Conservation (phyloP, 768 basidiomycete genomes). For the Panellus pusillus region DNA sequence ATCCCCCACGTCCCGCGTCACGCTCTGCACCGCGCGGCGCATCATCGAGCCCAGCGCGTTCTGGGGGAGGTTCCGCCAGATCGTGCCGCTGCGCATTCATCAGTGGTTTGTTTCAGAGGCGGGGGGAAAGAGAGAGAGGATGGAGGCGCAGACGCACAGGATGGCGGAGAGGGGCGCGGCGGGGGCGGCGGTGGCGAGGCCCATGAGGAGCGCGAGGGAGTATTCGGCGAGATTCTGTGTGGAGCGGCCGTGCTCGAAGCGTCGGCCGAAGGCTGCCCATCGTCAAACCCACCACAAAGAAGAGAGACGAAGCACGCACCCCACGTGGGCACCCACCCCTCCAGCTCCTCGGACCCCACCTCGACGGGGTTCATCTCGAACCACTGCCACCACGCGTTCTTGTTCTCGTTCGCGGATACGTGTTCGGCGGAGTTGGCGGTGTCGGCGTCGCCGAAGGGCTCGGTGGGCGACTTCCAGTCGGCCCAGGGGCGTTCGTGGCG, state of each 20-base stretch:
- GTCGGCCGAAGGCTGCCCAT: background rate
- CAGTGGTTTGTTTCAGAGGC: too few relatives aligned
- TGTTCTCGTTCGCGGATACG: background rate
- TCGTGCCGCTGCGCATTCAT: background rate
- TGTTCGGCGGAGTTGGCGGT: background rate
- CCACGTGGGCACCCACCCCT: conserved; percentile 6
- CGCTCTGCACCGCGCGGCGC: background rate
- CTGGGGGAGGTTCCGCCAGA: conserved; percentile 7
- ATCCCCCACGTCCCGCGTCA: conserved; percentile 3
- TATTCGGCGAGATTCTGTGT: conserved; percentile 4
- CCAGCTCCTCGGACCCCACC: conserved; percentile 3
- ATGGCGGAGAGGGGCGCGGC: background rate
- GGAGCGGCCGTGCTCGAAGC: background rate
- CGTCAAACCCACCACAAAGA: background rate
- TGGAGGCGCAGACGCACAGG: background rate
- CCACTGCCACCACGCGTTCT: conserved; percentile 7
- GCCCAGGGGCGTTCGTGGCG: conserved; percentile 7
- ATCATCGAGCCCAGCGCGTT: background rate
- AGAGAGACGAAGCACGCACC: background rate
- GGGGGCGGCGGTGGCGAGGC: background rate
- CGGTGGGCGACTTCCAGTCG: conserved; percentile 2
- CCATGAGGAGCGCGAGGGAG: conserved; percentile 2
- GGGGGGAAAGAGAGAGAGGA: too few relatives aligned
- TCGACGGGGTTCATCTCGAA: conserved; percentile 4
- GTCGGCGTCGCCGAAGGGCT: background rate